Evolutionary conservation across 805 yeast genomes (phyloP).

Genomic region (Saccharomycopsis guyanensis): DNA sequence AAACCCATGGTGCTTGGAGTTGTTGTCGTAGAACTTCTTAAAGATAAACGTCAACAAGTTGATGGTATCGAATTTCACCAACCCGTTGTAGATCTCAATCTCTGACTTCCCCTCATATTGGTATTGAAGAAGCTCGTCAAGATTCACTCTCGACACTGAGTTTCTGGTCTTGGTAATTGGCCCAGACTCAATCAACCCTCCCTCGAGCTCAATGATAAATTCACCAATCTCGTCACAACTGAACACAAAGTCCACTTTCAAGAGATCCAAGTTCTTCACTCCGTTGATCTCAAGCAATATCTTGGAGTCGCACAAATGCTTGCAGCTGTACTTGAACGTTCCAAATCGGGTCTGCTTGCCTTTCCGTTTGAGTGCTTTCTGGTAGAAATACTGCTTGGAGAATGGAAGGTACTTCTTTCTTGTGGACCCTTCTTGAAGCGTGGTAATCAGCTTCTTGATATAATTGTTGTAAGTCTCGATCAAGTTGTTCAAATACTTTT

Average conservation of each 20-base stretch:
- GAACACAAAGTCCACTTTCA: slow-evolving; percentile 66
- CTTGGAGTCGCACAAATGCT: slow-evolving; percentile 66
- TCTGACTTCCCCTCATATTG: slow-evolving; percentile 61
- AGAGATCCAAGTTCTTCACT: slow-evolving; percentile 38
- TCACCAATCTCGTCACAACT: slow-evolving; percentile 67
- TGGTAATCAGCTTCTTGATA: slow-evolving; percentile 43
- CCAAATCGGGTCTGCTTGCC: slow-evolving; percentile 72
- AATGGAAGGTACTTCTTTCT: slow-evolving; percentile 39
- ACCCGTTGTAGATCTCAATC: slow-evolving; percentile 55
- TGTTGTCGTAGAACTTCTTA: slow-evolving; percentile 58
- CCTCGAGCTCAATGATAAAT: slow-evolving; percentile 68
- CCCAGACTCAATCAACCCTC: slow-evolving; percentile 22
- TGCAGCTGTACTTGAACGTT: slow-evolving; percentile 67
- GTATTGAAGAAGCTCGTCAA: slow-evolving; percentile 62
- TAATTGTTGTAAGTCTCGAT: slow-evolving; percentile 37
- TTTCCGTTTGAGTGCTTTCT: slow-evolving; percentile 55
- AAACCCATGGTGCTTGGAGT: neutral
- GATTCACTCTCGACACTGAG: slow-evolving; percentile 42
- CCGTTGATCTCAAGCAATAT: slow-evolving; percentile 57
- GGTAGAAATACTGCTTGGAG: slow-evolving; percentile 71
- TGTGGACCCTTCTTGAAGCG: slow-evolving; percentile 38
- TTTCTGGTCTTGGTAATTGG: slow-evolving; percentile 1
- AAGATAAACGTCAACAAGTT: slow-evolving; percentile 63
- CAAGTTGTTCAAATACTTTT: slow-evolving; percentile 34
- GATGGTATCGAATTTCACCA: slow-evolving; percentile 63